Conservation (phyloP, 2,329 filamentous ascomycete genomes). For the Colletotrichum sp. region DNA sequence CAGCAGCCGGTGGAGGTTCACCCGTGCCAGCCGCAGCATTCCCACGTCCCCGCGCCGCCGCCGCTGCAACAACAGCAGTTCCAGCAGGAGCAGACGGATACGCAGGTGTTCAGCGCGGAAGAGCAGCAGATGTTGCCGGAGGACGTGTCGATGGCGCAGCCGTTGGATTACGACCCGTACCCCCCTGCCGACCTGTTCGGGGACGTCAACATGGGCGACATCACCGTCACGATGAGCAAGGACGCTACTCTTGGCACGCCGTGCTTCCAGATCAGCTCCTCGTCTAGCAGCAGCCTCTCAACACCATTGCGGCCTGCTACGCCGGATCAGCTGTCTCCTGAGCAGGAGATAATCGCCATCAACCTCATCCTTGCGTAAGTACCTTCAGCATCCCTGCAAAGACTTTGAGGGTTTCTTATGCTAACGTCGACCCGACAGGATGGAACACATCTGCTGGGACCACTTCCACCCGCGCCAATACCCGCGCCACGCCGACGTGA, state of each 20-base stretch:
- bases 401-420: too few species aligned
- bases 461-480: constrained; percentile 50
- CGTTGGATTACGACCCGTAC: constrained; percentile 7
- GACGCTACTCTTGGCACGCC: constrained; percentile 47
- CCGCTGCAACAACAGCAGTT: not conserved
- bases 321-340: constrained; percentile 33
- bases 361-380: constrained; percentile 61
- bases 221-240: constrained; percentile 46
- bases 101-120: not conserved
- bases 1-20: not conserved
- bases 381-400: not conserved
- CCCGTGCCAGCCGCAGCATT: not conserved
- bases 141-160: not conserved
- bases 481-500: constrained; percentile 34
- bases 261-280: constrained; percentile 44
- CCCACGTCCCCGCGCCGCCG: not conserved
- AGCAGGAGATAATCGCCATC: constrained; percentile 50
- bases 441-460: constrained; percentile 59
- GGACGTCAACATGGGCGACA: constrained; percentile 39
- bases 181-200: constrained; percentile 32
- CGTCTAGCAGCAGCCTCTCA: constrained; percentile 22
- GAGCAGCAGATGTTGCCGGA: constrained; percentile 4
- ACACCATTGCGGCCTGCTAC: constrained; percentile 21
- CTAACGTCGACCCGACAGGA: constrained; percentile 34
- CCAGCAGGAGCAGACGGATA: not conserved